Conservation (phyloP, 495 filamentous ascomycete genomes). For the Glutinoglossum americanum region DNA sequence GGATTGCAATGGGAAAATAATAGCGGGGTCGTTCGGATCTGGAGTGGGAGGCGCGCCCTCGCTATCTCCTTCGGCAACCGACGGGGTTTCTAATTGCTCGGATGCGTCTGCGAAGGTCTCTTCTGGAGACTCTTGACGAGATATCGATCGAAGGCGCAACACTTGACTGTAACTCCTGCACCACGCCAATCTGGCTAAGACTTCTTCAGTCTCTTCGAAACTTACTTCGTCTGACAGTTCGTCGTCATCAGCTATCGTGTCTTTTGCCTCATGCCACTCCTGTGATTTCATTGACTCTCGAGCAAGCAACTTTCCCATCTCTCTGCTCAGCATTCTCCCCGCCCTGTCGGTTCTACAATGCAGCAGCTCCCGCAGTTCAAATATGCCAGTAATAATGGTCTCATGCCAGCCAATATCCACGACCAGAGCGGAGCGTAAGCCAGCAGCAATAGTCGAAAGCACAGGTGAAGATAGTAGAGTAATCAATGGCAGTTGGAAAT, state of each 20-base stretch:
- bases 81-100: not conserved
- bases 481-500: slow-evolving; percentile 61
- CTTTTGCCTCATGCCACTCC: slow-evolving; percentile 9
- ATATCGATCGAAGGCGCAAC: not conserved
- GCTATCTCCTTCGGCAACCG: slow-evolving; percentile 6
- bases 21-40: slow-evolving; percentile 9
- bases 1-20: slow-evolving; percentile 28
- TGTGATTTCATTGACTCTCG: slow-evolving; percentile 4
- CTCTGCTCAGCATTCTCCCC: slow-evolving; percentile 42
- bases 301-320: slow-evolving; percentile 43
- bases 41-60: slow-evolving; percentile 8
- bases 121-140: slow-evolving; percentile 1
- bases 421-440: slow-evolving; percentile 57
- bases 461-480: slow-evolving; percentile 56
- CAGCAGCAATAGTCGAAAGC: slow-evolving; percentile 52
- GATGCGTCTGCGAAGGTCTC: slow-evolving; percentile 1
- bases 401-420: slow-evolving; percentile 87
- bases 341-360: slow-evolving; percentile 48
- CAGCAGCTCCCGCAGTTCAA: slow-evolving; percentile 66
- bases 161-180: slow-evolving; percentile 20
- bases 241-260: slow-evolving; percentile 5
- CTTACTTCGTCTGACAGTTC: slow-evolving; percentile 13
- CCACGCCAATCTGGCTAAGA: slow-evolving; percentile 54
- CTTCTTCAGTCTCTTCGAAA: slow-evolving; percentile 63
- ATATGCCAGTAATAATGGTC: slow-evolving; percentile 58